These are phyloP conservation scores for Senecio squalidus DNA, from an alignment of 140 eudicot species.

Conservation along the genomic window DNA sequence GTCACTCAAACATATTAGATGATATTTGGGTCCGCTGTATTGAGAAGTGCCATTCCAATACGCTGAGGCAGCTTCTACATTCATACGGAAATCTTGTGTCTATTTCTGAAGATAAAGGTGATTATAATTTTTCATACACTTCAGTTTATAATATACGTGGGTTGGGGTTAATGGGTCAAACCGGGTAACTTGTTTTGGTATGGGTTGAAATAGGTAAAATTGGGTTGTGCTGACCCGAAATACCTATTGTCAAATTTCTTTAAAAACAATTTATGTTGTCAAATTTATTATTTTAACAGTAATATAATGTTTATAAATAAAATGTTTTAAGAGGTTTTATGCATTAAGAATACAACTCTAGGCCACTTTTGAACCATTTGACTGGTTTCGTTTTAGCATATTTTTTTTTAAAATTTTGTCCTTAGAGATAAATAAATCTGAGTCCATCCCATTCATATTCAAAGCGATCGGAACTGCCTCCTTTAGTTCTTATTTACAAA, in stretches of 20 bases:
- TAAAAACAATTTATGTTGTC: neutral
- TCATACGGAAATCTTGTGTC: slow-evolving; percentile 74
- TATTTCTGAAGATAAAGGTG: slow-evolving; percentile 79
- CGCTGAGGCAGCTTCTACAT: slow-evolving; percentile 71
- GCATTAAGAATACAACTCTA: neutral
- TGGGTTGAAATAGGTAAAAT: neutral
- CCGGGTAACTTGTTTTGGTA: no score
- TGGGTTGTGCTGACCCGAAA: neutral
- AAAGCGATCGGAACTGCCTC: neutral
- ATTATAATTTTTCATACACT: neutral
- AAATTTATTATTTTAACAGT: neutral
- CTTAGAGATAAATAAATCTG: neutral
- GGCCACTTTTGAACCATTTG: neutral
- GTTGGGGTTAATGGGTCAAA: no score
- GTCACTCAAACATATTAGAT: slow-evolving; percentile 42
- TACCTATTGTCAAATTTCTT: neutral
- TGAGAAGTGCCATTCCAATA: slow-evolving; percentile 84
- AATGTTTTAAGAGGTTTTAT: no score
- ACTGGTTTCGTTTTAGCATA: no score
- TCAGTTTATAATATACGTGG: neutral
- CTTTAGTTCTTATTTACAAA: neutral
- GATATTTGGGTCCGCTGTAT: slow-evolving; percentile 80
- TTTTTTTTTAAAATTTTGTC: no score
- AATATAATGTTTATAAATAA: no score
- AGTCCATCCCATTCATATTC: neutral